These are phyloP conservation scores for Populus euphratica DNA, from an alignment of 345 rosid genomes.

Conservation along the genomic window DNA sequence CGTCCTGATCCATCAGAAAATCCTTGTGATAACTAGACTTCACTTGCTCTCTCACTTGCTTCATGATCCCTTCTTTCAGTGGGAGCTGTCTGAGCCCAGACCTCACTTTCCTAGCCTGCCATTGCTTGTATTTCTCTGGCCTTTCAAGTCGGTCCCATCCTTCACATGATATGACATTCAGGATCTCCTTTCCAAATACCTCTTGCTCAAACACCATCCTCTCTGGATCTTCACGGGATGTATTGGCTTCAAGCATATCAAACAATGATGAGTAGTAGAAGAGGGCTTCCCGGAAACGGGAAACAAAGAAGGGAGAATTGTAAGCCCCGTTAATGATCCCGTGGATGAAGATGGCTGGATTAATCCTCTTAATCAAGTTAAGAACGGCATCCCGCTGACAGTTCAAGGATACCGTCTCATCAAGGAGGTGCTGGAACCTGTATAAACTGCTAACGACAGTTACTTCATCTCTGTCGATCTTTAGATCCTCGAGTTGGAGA, in stretches of 20 bases:
- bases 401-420: slow-evolving; percentile 45
- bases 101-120: slow-evolving; percentile 42
- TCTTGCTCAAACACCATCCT: slow-evolving; percentile 47
- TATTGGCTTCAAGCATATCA: slow-evolving; percentile 44
- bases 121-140: slow-evolving; percentile 39
- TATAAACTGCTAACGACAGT: slow-evolving; percentile 43
- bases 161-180: slow-evolving; percentile 55
- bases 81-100: slow-evolving; percentile 47
- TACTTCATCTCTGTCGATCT: slow-evolving; percentile 42
- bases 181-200: slow-evolving; percentile 40
- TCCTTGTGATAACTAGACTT: slow-evolving; percentile 41
- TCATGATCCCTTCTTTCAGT: slow-evolving; percentile 35
- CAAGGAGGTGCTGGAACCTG: slow-evolving; percentile 44
- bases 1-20: slow-evolving; percentile 41
- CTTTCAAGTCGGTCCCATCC: slow-evolving; percentile 44
- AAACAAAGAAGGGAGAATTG: slow-evolving; percentile 45
- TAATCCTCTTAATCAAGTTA: slow-evolving; percentile 37
- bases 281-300: slow-evolving; percentile 57
- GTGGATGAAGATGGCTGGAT: slow-evolving; percentile 41
- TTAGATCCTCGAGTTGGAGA: slow-evolving; percentile 45
- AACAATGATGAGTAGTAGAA: slow-evolving; percentile 49
- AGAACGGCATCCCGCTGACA: slow-evolving; percentile 48
- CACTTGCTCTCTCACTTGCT: slow-evolving; percentile 31
- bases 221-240: slow-evolving; percentile 46
- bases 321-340: slow-evolving; percentile 48